Conservation (phyloP, 176 grass and related monocot genomes). For the Tillandsia fasciculata region DNA sequence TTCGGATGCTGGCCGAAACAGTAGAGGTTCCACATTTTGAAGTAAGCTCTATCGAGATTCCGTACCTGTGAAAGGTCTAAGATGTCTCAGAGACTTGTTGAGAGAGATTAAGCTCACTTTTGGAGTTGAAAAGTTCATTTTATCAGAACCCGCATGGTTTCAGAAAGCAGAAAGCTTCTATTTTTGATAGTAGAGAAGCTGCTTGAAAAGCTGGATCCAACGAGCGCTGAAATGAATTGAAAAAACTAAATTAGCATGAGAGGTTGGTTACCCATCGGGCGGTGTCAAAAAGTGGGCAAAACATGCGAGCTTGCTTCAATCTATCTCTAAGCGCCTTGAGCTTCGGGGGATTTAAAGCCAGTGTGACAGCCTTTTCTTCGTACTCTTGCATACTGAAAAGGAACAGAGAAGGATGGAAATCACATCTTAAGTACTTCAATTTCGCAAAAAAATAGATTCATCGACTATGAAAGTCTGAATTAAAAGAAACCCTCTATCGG, state of each 20-base stretch:
- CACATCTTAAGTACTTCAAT: not conserved
- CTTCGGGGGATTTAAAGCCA: constrained; percentile 52
- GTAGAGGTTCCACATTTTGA: constrained; percentile 83
- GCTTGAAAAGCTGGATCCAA: not conserved
- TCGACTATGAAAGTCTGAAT: not conserved
- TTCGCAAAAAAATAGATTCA: not conserved
- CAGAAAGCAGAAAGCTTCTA: too few relatives aligned
- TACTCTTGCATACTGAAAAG: constrained; percentile 66
- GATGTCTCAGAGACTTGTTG: too few relatives aligned
- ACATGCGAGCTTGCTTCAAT: constrained; percentile 56
- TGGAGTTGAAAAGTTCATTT: not conserved
- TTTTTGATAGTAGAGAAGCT: too few relatives aligned
- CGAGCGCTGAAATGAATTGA: not conserved
- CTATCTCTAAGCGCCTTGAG: constrained; percentile 54
- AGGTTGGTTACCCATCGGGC: constrained; percentile 47
- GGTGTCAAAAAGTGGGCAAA: constrained; percentile 75
- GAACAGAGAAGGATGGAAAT: constrained; percentile 8
- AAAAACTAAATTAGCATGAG: not conserved
- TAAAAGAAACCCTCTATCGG: not conserved
- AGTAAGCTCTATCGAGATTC: constrained; percentile 79
- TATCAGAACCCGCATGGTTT: not conserved
- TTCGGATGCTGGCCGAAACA: constrained; percentile 38
- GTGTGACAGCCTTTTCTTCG: constrained; percentile 59
- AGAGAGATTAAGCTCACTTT: too few relatives aligned
- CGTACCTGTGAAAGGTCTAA: constrained; percentile 34